A percentile compares a stretch with the other conserved stretches of the same genome.
phyloP scores from a whole-genome alignment of 192 early-diverging fungal genomes.

The Gonapodya sp. region DNA sequence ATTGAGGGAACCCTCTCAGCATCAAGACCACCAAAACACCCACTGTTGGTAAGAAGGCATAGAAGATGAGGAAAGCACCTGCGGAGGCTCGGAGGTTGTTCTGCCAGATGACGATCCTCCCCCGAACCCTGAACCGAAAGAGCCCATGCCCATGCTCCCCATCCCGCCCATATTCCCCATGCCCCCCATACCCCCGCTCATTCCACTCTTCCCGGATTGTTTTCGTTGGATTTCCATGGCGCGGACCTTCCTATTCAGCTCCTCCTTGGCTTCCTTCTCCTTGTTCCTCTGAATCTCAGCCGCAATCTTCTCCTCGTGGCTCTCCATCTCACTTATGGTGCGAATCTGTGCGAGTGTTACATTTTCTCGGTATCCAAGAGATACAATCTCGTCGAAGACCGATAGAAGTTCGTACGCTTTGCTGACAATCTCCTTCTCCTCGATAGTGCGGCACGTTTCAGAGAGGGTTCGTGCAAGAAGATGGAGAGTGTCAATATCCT shows the following conservation, averaged over 20 bases:
- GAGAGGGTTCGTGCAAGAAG: slow-evolving; percentile 85
- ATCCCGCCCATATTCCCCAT: neutral
- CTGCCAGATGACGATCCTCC: neutral
- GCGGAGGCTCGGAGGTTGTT: neutral
- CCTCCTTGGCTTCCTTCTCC: slow-evolving; percentile 95
- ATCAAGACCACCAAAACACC: no score
- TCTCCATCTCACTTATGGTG: slow-evolving; percentile 94
- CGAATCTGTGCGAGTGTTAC: slow-evolving; percentile 84
- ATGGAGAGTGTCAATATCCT: slow-evolving; percentile 95
- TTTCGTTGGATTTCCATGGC: slow-evolving; percentile 82
- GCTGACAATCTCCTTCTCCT: slow-evolving; percentile 75
- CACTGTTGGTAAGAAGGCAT: neutral
- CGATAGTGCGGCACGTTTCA: slow-evolving; percentile 74
- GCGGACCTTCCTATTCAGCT: slow-evolving; percentile 84
- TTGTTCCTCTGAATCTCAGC: slow-evolving; percentile 92
- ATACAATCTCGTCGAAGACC: slow-evolving; percentile 94
- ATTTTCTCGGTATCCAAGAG: slow-evolving; percentile 78
- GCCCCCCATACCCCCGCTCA: neutral
- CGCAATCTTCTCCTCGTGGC: slow-evolving; percentile 94
- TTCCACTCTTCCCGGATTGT: slow-evolving; percentile 39
- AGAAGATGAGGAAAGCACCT: neutral
- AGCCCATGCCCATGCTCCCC: neutral
- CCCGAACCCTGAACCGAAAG: neutral
- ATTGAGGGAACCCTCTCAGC: neutral
- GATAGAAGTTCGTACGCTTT: slow-evolving; percentile 82